Conservation (phyloP, 768 basidiomycete species). For the Boletus insuetus region DNA sequence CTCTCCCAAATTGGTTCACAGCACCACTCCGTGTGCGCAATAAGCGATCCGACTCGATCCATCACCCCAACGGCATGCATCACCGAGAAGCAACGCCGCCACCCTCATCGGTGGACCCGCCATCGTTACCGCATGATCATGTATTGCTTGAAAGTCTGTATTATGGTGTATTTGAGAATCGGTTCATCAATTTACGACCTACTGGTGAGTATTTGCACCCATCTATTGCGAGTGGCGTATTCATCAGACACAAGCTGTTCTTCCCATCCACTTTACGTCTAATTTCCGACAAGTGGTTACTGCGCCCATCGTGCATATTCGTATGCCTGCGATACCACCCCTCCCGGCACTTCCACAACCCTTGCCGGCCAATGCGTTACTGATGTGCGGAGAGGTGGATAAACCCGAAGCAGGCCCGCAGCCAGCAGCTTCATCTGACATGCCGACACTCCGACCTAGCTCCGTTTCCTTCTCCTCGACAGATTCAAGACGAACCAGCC, state of each 20-base stretch:
- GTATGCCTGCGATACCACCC: slow-evolving; percentile 71
- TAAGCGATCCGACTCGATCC: slow-evolving; percentile 46
- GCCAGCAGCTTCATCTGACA: slow-evolving; percentile 10
- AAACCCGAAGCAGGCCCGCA: slow-evolving; percentile 23
- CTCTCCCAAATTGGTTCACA: slow-evolving; percentile 76
- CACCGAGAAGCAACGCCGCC: slow-evolving; percentile 32
- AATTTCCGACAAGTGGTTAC: slow-evolving; percentile 65
- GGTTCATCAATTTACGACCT: slow-evolving; percentile 70
- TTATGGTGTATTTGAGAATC: slow-evolving; percentile 62
- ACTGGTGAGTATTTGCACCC: slow-evolving; percentile 46
- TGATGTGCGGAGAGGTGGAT: slow-evolving; percentile 25
- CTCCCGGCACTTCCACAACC: slow-evolving; percentile 43
- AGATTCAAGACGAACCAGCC: slow-evolving; percentile 34
- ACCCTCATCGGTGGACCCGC: slow-evolving; percentile 30
- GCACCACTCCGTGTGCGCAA: slow-evolving; percentile 58
- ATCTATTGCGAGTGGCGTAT: background rate
- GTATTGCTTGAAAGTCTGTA: slow-evolving; percentile 66
- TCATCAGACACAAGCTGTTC: slow-evolving; percentile 45
- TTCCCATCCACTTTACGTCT: slow-evolving; percentile 68
- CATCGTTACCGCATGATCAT: slow-evolving; percentile 57
- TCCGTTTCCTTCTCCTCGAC: slow-evolving; percentile 56
- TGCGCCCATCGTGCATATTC: slow-evolving; percentile 59
- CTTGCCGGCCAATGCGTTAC: slow-evolving; percentile 25
- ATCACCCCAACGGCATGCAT: slow-evolving; percentile 48
- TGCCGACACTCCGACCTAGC: slow-evolving; percentile 33